These are phyloP conservation scores for Biscogniauxia sp. DNA, from an alignment of 2,329 filamentous ascomycete genomes.

Conservation along the genomic window DNA sequence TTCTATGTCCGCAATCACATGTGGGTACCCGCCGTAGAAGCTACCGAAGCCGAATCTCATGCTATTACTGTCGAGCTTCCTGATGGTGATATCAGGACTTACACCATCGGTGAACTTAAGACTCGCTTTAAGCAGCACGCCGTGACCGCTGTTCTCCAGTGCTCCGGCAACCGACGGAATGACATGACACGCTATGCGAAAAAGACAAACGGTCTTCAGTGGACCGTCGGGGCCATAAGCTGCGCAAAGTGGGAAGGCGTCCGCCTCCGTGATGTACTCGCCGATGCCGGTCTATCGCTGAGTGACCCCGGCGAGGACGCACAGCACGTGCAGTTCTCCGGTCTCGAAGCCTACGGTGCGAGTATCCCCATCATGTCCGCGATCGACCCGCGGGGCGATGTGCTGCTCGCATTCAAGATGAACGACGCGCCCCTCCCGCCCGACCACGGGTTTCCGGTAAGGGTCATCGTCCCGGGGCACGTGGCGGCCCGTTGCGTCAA, in stretches of 20 bases:
- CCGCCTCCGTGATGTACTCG: conserved; percentile 42
- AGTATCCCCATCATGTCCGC: conserved; percentile 60
- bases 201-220: conserved; percentile 46
- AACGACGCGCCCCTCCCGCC: conserved; percentile 60
- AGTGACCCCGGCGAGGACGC: conserved; percentile 30
- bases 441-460: conserved; percentile 65
- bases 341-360: conserved; percentile 59
- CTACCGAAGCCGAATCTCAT: conserved; percentile 34
- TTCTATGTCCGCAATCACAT: conserved; percentile 50
- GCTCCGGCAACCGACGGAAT: conserved; percentile 45
- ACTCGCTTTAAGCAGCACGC: conserved; percentile 41
- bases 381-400: conserved; percentile 60
- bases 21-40: conserved; percentile 42
- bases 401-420: conserved; percentile 66
- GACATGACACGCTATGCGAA: conserved; percentile 43
- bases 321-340: conserved; percentile 45
- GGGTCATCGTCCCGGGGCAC: conserved; percentile 61
- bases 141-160: conserved; percentile 46
- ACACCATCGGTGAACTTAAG: conserved; percentile 43
- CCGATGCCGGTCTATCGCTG: conserved; percentile 37
- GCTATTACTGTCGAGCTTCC: conserved; percentile 41
- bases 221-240: conserved; percentile 46
- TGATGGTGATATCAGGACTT: conserved; percentile 39
- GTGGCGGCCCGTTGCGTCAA: conserved; percentile 68
- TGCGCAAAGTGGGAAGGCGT: conserved; percentile 48